Conservation (phyloP, 208 protist genomes). For the Acanthamoeba culbertsoni region DNA sequence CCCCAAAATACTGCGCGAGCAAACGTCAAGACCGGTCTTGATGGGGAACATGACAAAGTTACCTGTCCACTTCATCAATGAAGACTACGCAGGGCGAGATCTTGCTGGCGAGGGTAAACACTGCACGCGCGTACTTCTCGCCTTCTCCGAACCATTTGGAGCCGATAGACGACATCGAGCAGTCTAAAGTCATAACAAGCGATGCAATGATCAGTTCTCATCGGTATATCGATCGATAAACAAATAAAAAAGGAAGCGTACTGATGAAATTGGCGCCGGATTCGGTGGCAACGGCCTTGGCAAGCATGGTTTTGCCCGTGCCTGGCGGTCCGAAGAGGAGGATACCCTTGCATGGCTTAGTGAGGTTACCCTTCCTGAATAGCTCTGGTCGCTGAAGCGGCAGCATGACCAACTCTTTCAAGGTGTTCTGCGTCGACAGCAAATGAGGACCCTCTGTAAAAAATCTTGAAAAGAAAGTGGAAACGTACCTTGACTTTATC, state of each 20-base stretch:
- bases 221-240: neutral
- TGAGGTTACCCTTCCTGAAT: constrained; percentile 72
- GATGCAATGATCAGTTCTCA: neutral
- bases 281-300: constrained; percentile 74
- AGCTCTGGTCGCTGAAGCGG: constrained; percentile 75
- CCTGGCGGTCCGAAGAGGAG: constrained; percentile 70
- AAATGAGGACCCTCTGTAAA: neutral
- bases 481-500: constrained; percentile 19
- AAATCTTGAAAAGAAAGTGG: neutral
- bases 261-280: constrained; percentile 75
- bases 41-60: neutral
- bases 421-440: constrained; percentile 43
- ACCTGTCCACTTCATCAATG: constrained; percentile 81
- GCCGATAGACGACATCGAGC: constrained; percentile 57
- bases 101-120: constrained; percentile 82
- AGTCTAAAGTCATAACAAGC: constrained; percentile 26
- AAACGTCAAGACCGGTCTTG: neutral
- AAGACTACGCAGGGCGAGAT: constrained; percentile 82
- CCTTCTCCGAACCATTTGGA: constrained; percentile 85
- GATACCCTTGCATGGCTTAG: constrained; percentile 74
- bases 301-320: constrained; percentile 75
- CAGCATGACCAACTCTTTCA: constrained; percentile 76
- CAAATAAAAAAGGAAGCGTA: neutral
- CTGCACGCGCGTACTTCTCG: constrained; percentile 79
- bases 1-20: constrained; percentile 72